Conservation (phyloP, 352 stramenopile genomes). For the Globisporangium irregulare region DNA sequence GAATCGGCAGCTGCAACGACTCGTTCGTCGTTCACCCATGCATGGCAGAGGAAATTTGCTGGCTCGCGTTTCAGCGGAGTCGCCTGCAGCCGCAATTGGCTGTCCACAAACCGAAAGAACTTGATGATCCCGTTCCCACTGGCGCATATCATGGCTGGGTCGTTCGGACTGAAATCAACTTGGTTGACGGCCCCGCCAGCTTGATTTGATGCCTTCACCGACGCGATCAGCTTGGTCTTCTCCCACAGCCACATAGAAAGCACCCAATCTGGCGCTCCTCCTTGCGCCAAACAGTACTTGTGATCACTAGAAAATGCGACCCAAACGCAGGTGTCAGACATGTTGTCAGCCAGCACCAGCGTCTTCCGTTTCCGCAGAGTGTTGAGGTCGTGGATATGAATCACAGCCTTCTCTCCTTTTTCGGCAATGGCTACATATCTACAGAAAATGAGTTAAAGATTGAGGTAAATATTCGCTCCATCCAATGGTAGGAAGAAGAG, state of each 20-base stretch:
- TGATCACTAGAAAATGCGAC: slow-evolving; percentile 89
- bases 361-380: slow-evolving; percentile 86
- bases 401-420: slow-evolving; percentile 65
- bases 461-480: background rate
- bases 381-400: slow-evolving; percentile 91
- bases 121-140: slow-evolving; percentile 89
- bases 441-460: background rate
- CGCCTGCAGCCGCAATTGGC: slow-evolving; percentile 66
- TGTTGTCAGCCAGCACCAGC: slow-evolving; percentile 72
- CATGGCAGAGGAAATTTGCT: slow-evolving; percentile 88
- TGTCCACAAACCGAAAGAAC: slow-evolving; percentile 88
- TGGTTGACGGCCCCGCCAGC: slow-evolving; percentile 76
- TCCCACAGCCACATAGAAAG: slow-evolving; percentile 92
- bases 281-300: slow-evolving; percentile 90
- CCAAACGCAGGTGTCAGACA: slow-evolving; percentile 71
- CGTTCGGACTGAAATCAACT: slow-evolving; percentile 88
- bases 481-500: background rate
- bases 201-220: slow-evolving; percentile 67
- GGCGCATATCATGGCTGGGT: slow-evolving; percentile 81
- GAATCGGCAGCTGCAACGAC: slow-evolving; percentile 87
- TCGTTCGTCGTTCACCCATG: slow-evolving; percentile 91
- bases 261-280: slow-evolving; percentile 87
- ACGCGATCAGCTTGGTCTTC: slow-evolving; percentile 87
- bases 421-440: slow-evolving; percentile 89
- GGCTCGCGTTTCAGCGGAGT: slow-evolving; percentile 74